These are phyloP conservation scores for Aspergillus puulaauensis DNA, from an alignment of 2,329 filamentous ascomycete genomes.

Conservation along the genomic window DNA sequence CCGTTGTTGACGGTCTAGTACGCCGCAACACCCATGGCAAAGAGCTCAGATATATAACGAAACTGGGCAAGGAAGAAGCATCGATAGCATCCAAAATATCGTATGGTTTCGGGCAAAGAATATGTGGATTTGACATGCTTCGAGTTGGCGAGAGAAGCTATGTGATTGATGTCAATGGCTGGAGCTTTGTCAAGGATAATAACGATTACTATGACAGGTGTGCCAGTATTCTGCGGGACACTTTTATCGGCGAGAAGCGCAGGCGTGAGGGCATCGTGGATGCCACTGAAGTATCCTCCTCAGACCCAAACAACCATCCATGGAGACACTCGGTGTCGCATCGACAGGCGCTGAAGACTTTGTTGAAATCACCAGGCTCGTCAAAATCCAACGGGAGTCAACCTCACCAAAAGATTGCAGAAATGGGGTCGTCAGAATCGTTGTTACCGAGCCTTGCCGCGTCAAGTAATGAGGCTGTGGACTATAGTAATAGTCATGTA, in stretches of 20 bases:
- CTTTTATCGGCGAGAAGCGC: constrained; percentile 77
- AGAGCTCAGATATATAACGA: constrained; percentile 92
- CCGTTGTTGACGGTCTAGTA: constrained; percentile 93
- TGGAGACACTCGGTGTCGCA: constrained; percentile 45
- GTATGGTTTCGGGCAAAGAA: constrained; percentile 85
- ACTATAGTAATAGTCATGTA: constrained; percentile 19
- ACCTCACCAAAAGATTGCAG: constrained; percentile 41
- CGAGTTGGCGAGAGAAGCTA: constrained; percentile 87
- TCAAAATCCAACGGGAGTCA: constrained; percentile 55
- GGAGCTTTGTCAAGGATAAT: constrained; percentile 99
- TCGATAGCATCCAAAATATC: constrained; percentile 88
- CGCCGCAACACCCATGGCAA: constrained; percentile 96
- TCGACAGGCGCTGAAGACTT: constrained; percentile 54
- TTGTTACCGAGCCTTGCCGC: constrained; percentile 32
- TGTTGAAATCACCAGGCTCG: constrained; percentile 66
- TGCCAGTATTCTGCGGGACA: constrained; percentile 78
- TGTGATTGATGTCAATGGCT: constrained; percentile 98
- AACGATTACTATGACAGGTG: constrained; percentile 97
- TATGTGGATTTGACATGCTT: constrained; percentile 93
- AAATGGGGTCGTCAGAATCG: constrained; percentile 47
- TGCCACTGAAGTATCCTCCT: constrained; percentile 33
- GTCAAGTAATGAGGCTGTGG: constrained; percentile 32
- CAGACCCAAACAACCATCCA: constrained; percentile 31
- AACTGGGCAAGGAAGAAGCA: constrained; percentile 75
- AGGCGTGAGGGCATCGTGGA: constrained; percentile 35